Conservation (phyloP, 2,329 filamentous ascomycete species). For the Penicillium sp. region DNA sequence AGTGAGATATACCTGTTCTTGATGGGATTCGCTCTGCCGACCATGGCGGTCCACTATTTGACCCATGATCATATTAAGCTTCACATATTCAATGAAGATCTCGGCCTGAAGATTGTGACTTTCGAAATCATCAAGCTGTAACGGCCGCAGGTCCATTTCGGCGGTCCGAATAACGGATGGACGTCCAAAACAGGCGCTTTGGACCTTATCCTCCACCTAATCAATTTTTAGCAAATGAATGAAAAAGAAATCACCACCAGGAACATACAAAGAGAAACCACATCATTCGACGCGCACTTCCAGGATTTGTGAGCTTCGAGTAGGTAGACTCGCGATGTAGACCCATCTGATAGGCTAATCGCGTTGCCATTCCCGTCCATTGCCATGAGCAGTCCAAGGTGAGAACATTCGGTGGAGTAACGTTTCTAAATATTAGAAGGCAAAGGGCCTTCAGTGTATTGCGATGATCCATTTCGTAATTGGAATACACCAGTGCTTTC, state of each 20-base stretch:
- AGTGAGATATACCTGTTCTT: background rate
- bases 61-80: background rate
- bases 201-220: background rate
- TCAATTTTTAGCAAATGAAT: background rate
- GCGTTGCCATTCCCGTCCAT: background rate
- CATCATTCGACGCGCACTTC: background rate
- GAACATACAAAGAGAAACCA: background rate
- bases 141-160: background rate
- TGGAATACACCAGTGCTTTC: background rate
- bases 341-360: background rate
- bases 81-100: background rate
- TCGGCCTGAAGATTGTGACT: background rate
- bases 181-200: background rate
- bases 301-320: background rate
- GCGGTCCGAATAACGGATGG: background rate
- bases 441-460: background rate
- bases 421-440: background rate
- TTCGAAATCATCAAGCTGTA: background rate
- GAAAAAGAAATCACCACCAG: background rate
- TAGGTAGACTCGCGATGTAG: background rate
- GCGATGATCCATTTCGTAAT: background rate
- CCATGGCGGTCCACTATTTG: background rate
- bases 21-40: background rate
- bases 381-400: background rate
- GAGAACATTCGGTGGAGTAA: background rate